Percentiles rank a stretch among this genome's conserved stretches.
These are phyloP conservation scores for Cercospora brassicicola DNA, from an alignment of 2,329 filamentous ascomycete genomes.

Conservation along the genomic window DNA sequence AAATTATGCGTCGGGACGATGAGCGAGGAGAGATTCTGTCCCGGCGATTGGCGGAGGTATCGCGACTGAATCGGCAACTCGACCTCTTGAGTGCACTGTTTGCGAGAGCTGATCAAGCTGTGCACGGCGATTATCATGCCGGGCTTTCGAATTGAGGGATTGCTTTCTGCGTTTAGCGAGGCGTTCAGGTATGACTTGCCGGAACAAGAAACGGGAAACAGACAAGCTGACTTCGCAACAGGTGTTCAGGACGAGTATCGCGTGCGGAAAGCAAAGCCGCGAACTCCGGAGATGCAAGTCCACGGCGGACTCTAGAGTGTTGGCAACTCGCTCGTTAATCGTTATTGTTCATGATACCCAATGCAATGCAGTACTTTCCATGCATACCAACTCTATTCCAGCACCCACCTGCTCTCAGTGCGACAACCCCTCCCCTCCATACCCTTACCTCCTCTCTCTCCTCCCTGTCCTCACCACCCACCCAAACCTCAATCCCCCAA, in stretches of 20 bases:
- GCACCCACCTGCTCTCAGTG: neutral
- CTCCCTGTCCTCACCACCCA: neutral
- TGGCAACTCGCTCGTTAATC: neutral
- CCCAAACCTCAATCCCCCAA: neutral
- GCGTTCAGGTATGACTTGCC: neutral
- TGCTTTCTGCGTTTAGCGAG: neutral
- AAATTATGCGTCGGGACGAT: constrained; percentile 18
- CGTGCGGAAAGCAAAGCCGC: neutral
- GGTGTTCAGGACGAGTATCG: neutral
- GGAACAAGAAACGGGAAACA: neutral
- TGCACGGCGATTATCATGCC: constrained; percentile 19
- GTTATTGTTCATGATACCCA: neutral
- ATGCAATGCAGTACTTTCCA: neutral
- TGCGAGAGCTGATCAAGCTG: constrained; percentile 21
- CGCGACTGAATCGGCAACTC: constrained; percentile 23
- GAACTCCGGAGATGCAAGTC: neutral
- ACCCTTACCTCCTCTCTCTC: too few relatives aligned
- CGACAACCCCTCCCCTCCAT: too few relatives aligned
- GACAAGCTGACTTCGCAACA: neutral
- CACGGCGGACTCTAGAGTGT: neutral
- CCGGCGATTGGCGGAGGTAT: constrained; percentile 19
- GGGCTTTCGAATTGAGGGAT: constrained; percentile 9
- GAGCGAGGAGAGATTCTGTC: constrained; percentile 18
- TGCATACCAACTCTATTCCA: neutral
- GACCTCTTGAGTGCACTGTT: constrained; percentile 18